Percentiles rank a stretch among this genome's conserved stretches.
Conservation (phyloP, 371 early-diverging fungal genomes). For the Mortierella sp. region DNA sequence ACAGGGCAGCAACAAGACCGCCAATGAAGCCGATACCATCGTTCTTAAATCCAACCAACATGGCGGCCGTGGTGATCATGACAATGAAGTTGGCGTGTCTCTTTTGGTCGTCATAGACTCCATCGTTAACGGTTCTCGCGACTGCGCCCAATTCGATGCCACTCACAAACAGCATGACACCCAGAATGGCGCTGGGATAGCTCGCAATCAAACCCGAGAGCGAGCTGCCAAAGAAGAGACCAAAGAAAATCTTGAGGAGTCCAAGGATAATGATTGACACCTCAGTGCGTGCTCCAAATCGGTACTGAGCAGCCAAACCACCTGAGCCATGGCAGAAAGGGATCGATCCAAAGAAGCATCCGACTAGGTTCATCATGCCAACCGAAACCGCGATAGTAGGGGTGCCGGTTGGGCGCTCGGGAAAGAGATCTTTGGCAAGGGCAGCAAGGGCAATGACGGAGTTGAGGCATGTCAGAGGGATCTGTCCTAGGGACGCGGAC, state of each 20-base stretch:
- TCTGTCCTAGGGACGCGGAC: slow-evolving; percentile 89
- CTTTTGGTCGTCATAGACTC: slow-evolving; percentile 54
- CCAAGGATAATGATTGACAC: slow-evolving; percentile 87
- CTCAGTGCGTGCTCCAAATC: slow-evolving; percentile 92
- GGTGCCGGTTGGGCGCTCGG: slow-evolving; percentile 71
- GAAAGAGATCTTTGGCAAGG: slow-evolving; percentile 88
- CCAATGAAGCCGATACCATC: slow-evolving; percentile 88
- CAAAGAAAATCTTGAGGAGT: slow-evolving; percentile 78
- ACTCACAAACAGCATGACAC: slow-evolving; percentile 90
- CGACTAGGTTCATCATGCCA: slow-evolving; percentile 89
- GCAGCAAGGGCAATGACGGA: slow-evolving; percentile 88
- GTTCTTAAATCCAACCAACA: slow-evolving; percentile 81
- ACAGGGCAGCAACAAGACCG: slow-evolving; percentile 62
- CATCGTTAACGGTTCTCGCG: slow-evolving; percentile 70
- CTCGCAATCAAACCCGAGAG: slow-evolving; percentile 76
- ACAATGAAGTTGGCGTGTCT: slow-evolving; percentile 77
- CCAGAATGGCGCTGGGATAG: slow-evolving; percentile 86
- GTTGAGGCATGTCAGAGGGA: slow-evolving; percentile 87
- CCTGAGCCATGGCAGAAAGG: slow-evolving; percentile 93
- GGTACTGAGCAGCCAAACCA: slow-evolving; percentile 93
- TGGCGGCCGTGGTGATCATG: slow-evolving; percentile 78
- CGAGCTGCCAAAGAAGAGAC: slow-evolving; percentile 86
- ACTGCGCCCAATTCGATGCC: slow-evolving; percentile 85
- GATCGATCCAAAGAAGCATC: slow-evolving; percentile 90
- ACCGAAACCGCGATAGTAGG: slow-evolving; percentile 77